These are phyloP conservation scores for Phymatotrichopsis omnivora DNA, from an alignment of 2,329 filamentous ascomycete genomes.

Conservation along the genomic window DNA sequence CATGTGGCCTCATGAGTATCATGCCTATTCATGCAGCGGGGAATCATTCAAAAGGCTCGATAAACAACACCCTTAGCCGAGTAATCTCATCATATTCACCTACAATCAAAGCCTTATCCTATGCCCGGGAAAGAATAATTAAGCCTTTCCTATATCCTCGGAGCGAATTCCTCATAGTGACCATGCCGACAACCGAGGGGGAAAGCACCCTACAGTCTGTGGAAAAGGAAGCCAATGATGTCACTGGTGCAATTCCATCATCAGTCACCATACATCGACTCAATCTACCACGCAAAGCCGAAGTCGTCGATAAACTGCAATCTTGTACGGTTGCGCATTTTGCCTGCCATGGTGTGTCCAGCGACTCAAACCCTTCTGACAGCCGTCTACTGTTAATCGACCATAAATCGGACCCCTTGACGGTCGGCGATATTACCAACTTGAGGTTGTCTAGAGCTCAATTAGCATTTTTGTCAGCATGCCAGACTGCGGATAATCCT, in stretches of 20 bases:
- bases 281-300: not conserved
- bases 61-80: slow-evolving; percentile 3
- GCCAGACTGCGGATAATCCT: slow-evolving; percentile 32
- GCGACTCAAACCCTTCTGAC: slow-evolving; percentile 7
- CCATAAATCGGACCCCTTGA: not conserved
- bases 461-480: slow-evolving; percentile 29
- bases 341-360: slow-evolving; percentile 17
- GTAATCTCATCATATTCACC: slow-evolving; percentile 15
- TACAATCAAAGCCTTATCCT: slow-evolving; percentile 14
- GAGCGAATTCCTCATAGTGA: slow-evolving; percentile 6
- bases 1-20: slow-evolving; percentile 2
- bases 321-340: slow-evolving; percentile 8
- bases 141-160: not conserved
- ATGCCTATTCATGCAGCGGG: slow-evolving; percentile 20
- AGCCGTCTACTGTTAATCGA: slow-evolving; percentile 13
- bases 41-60: slow-evolving; percentile 13
- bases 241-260: not conserved
- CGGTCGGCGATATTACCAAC: slow-evolving; percentile 2
- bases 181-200: slow-evolving; percentile 12
- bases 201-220: not conserved
- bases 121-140: slow-evolving; percentile 12
- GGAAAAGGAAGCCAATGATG: not conserved
- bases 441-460: slow-evolving; percentile 9
- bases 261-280: no score
- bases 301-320: slow-evolving; percentile 6